phyloP scores from a whole-genome alignment of 768 basidiomycete species.

The Lentinula lateritia region DNA sequence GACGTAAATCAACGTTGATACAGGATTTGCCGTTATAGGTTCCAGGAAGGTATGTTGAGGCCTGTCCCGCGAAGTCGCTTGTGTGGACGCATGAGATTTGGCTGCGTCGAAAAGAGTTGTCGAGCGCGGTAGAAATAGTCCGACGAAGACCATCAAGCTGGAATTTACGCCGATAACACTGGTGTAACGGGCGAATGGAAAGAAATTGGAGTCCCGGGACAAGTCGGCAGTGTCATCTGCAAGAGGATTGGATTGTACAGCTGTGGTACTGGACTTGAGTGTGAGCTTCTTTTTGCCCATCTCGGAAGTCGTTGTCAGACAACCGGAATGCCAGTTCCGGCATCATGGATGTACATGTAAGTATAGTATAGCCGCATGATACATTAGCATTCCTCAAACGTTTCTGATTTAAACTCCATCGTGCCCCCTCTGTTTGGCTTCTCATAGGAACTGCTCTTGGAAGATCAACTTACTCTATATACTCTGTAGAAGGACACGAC shows the following conservation, averaged over 20 bases:
- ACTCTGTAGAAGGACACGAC: not conserved
- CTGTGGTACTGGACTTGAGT: not conserved
- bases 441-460: no score
- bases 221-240: not conserved
- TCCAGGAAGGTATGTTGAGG: conserved; percentile 71
- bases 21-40: conserved; percentile 56
- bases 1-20: conserved; percentile 52
- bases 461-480: no score
- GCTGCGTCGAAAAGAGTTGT: conserved; percentile 37
- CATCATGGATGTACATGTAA: no score
- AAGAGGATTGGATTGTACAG: not conserved
- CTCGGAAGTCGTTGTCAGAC: not conserved
- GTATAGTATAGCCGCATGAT: no score
- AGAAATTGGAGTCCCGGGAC: conserved; percentile 13
- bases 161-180: conserved; percentile 66
- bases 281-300: not conserved
- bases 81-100: conserved; percentile 21
- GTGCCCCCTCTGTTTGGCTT: no score
- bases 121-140: conserved; percentile 67
- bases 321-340: no score
- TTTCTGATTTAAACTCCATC: no score
- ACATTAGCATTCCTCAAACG: no score
- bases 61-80: conserved; percentile 43
- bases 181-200: conserved; percentile 56
- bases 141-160: conserved; percentile 58